Percentiles rank a stretch among this genome's conserved stretches.
These are phyloP conservation scores for Amanita phalloides DNA, from an alignment of 768 basidiomycete genomes.

Conservation along the genomic window DNA sequence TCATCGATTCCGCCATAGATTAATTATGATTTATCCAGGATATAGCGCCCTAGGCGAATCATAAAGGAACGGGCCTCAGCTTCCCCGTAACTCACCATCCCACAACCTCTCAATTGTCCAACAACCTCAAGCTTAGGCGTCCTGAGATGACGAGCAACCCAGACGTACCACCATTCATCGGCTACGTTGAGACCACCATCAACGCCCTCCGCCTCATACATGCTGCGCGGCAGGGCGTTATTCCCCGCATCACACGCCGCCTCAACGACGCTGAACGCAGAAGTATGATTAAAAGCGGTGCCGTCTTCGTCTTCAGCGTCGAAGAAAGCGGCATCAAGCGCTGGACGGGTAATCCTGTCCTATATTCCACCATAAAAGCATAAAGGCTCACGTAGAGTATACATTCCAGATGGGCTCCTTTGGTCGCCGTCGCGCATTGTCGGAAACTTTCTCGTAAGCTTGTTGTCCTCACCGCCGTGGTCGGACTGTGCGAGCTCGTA, in stretches of 20 bases:
- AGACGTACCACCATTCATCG: conserved; percentile 58
- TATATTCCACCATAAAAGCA: conserved; percentile 5
- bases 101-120: conserved; percentile 36
- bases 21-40: conserved; percentile 27
- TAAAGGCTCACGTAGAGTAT: conserved; percentile 8
- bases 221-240: conserved; percentile 68
- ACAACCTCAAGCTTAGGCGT: conserved; percentile 45
- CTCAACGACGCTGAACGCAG: conserved; percentile 73
- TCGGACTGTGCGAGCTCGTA: not conserved
- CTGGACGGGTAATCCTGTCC: conserved; percentile 52
- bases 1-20: conserved; percentile 27
- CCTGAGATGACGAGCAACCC: conserved; percentile 39
- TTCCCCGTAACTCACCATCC: conserved; percentile 29
- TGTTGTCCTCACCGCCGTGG: not conserved
- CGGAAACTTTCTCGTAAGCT: conserved; percentile 69
- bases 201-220: conserved; percentile 79
- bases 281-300: conserved; percentile 53
- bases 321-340: conserved; percentile 83
- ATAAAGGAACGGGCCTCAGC: conserved; percentile 30
- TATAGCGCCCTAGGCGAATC: conserved; percentile 21
- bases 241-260: conserved; percentile 75
- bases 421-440: conserved; percentile 84
- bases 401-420: conserved; percentile 38
- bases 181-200: conserved; percentile 73
- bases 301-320: conserved; percentile 83